phyloP scores from a whole-genome alignment of 2,329 filamentous ascomycete genomes.

The Botrytis aclada region DNA sequence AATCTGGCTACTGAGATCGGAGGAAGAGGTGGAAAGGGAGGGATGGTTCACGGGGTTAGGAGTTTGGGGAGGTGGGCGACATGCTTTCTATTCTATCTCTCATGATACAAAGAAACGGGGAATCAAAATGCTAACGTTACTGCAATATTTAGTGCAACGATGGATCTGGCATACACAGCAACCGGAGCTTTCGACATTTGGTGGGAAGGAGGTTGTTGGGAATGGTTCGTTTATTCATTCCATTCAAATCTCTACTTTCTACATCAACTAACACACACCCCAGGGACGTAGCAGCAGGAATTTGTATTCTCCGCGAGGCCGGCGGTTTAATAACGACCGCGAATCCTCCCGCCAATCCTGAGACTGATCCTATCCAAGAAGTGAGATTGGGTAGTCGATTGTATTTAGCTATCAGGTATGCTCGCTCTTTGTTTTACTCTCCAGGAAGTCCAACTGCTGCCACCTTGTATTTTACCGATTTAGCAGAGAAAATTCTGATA shows the following conservation, averaged over 20 bases:
- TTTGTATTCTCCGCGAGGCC: constrained; percentile 69
- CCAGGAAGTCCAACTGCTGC: background rate
- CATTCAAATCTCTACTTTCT: background rate
- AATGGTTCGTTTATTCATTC: constrained; percentile 54
- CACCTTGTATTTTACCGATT: background rate
- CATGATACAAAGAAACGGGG: no score
- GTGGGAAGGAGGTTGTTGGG: constrained; percentile 82
- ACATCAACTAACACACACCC: background rate
- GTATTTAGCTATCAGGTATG: constrained; percentile 64
- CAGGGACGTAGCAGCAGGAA: constrained; percentile 72
- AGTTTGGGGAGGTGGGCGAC: constrained; percentile 57
- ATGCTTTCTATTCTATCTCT: background rate
- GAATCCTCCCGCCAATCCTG: constrained; percentile 61
- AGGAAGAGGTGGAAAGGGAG: constrained; percentile 62
- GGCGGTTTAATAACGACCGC: constrained; percentile 72
- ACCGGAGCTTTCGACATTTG: constrained; percentile 76
- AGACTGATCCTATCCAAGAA: constrained; percentile 55
- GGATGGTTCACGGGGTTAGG: constrained; percentile 75
- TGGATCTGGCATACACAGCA: constrained; percentile 72
- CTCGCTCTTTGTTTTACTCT: no score
- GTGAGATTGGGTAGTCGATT: constrained; percentile 63
- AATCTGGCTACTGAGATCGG: constrained; percentile 69
- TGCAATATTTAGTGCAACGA: constrained; percentile 54
- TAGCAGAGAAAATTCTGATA: background rate
- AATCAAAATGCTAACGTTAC: background rate